Conservation (phyloP, 1,284 basidiomycete species). For the Porphyrellus sp. region DNA sequence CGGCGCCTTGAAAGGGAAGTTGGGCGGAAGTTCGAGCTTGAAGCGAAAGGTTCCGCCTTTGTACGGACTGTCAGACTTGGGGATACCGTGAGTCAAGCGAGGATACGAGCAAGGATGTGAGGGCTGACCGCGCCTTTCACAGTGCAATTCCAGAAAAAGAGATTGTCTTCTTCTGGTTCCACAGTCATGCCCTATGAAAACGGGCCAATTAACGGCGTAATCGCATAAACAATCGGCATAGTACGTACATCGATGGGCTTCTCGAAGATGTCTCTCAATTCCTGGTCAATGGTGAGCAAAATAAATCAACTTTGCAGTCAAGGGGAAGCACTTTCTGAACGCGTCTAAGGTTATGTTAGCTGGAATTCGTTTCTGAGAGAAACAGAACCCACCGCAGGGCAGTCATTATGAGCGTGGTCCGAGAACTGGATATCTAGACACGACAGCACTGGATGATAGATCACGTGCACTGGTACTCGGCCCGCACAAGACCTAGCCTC, state of each 20-base stretch:
- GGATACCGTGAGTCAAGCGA: conserved; percentile 4
- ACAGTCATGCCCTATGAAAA: conserved; percentile 55
- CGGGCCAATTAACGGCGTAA: conserved; percentile 9
- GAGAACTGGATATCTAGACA: background rate
- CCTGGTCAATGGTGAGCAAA: conserved; percentile 42
- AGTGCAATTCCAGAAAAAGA: conserved; percentile 75
- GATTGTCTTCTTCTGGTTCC: conserved; percentile 66
- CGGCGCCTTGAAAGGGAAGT: conserved; percentile 90
- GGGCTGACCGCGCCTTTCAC: conserved; percentile 72
- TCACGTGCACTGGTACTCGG: conserved; percentile 17
- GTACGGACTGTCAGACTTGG: conserved; percentile 77
- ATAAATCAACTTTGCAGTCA: conserved; percentile 9
- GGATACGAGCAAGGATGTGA: conserved; percentile 1
- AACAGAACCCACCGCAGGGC: conserved; percentile 48
- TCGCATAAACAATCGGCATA: conserved; percentile 7
- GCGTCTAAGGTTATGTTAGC: conserved; percentile 43
- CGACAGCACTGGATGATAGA: background rate
- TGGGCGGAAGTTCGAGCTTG: conserved; percentile 64
- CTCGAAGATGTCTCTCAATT: conserved; percentile 55
- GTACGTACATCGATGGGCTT: conserved; percentile 59
- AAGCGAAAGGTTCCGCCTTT: conserved; percentile 81
- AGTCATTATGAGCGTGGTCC: conserved; percentile 42
- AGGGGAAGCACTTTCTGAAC: conserved; percentile 57
- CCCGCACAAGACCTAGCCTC: too few species aligned
- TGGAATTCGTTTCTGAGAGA: conserved; percentile 4